These are phyloP conservation scores for Penicillium sp. DNA, from an alignment of 2,329 filamentous ascomycete species.

Conservation along the genomic window DNA sequence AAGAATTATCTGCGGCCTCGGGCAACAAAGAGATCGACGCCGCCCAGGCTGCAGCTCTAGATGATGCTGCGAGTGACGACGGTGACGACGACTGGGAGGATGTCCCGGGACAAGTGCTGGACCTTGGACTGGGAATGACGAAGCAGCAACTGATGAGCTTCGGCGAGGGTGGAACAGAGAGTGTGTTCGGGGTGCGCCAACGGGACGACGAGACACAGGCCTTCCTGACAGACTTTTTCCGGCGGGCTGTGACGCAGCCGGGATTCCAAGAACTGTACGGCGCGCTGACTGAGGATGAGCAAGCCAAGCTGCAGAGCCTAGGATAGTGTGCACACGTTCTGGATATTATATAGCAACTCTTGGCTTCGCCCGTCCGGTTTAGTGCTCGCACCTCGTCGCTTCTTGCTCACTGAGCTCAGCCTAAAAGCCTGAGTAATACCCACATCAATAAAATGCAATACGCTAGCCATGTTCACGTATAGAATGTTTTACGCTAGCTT, in stretches of 20 bases:
- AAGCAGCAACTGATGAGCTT: slow-evolving; percentile 80
- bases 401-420: neutral
- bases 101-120: slow-evolving; percentile 69
- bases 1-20: slow-evolving; percentile 81
- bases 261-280: slow-evolving; percentile 57
- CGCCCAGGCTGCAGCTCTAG: slow-evolving; percentile 58
- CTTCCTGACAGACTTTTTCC: slow-evolving; percentile 81
- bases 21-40: slow-evolving; percentile 56
- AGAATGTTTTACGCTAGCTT: neutral
- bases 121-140: slow-evolving; percentile 67
- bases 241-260: slow-evolving; percentile 50
- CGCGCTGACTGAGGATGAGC: slow-evolving; percentile 54
- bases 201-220: slow-evolving; percentile 87
- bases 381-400: neutral
- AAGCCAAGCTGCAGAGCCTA: slow-evolving; percentile 38
- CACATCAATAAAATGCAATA: neutral
- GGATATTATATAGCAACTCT: neutral
- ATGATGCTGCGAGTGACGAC: slow-evolving; percentile 62
- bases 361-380: neutral
- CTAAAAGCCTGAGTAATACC: neutral
- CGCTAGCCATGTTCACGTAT: neutral
- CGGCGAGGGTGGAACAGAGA: slow-evolving; percentile 53
- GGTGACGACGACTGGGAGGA: slow-evolving; percentile 90
- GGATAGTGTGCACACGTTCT: slow-evolving; percentile 11
- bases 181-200: slow-evolving; percentile 54